A percentile compares a stretch with the other conserved stretches of the same genome.
Conservation (phyloP, 2,329 filamentous ascomycete genomes). For the Verticillium albo-atrum region DNA sequence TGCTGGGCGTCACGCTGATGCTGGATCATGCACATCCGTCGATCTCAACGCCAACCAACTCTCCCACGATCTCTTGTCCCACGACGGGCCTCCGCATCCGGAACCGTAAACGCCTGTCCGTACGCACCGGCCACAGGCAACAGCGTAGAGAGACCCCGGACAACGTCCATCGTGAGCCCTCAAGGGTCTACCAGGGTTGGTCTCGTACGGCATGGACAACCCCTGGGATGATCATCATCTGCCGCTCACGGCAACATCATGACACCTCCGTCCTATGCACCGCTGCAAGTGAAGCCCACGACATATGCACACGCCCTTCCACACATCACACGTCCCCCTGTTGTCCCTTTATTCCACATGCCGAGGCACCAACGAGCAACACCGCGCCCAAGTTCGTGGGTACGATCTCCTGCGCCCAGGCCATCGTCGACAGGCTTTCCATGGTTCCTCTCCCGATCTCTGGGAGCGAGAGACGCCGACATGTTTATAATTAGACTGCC, state of each 20-base stretch:
- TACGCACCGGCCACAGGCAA: background rate
- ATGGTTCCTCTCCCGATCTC: background rate
- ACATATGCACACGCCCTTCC: background rate
- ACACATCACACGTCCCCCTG: background rate
- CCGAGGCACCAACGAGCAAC: background rate
- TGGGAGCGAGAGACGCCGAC: background rate
- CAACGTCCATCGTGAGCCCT: background rate
- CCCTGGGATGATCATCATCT: background rate
- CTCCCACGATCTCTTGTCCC: background rate
- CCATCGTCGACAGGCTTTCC: background rate
- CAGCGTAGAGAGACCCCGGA: background rate
- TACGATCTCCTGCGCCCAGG: background rate
- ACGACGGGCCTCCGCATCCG: background rate
- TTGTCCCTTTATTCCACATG: background rate
- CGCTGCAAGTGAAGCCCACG: background rate
- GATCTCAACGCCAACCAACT: background rate
- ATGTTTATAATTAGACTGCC: slow-evolving; percentile 24
- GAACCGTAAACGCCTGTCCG: background rate
- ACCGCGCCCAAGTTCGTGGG: background rate
- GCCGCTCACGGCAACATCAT: background rate
- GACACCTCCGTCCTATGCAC: background rate
- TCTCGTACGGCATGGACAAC: background rate
- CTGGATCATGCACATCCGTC: background rate
- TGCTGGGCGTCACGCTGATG: slow-evolving; percentile 9
- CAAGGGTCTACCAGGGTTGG: background rate